Conservation (phyloP, 202 grass and related monocot species). For the Panicum virgatum region DNA sequence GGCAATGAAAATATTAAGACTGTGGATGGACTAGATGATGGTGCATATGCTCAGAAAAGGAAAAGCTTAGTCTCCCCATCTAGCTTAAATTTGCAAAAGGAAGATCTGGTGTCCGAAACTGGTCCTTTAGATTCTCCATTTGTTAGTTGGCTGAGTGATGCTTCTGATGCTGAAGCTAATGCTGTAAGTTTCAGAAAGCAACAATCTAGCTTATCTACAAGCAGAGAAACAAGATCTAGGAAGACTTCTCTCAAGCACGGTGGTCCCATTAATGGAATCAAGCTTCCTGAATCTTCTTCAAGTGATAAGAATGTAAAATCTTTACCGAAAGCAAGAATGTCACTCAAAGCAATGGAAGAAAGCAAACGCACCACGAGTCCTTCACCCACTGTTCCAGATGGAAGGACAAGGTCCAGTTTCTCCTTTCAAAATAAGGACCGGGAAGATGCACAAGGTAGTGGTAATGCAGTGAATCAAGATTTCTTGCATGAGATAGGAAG, state of each 20-base stretch:
- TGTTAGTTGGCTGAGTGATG: not conserved
- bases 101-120: no score
- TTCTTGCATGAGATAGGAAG: constrained; percentile 12
- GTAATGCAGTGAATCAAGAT: constrained; percentile 24
- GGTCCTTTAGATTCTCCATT: no score
- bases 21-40: constrained; percentile 2
- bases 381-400: constrained; percentile 10
- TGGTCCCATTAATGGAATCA: constrained; percentile 24
- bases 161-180: constrained; percentile 12
- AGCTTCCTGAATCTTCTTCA: constrained; percentile 40
- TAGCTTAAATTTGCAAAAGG: constrained; percentile 18
- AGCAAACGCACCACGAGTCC: not conserved
- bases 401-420: constrained; percentile 15
- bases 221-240: constrained; percentile 28
- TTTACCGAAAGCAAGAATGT: constrained; percentile 10
- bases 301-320: constrained; percentile 38
- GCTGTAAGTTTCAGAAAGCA: constrained; percentile 23
- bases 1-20: constrained; percentile 1
- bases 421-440: constrained; percentile 11
- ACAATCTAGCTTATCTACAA: constrained; percentile 22
- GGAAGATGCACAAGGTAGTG: constrained; percentile 2
- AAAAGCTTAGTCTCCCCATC: constrained; percentile 11
- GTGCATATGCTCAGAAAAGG: constrained; percentile 28
- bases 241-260: constrained; percentile 45
- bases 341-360: not conserved